phyloP scores from a whole-genome alignment of 306 rosid species.

The Fagus sylvatica region DNA sequence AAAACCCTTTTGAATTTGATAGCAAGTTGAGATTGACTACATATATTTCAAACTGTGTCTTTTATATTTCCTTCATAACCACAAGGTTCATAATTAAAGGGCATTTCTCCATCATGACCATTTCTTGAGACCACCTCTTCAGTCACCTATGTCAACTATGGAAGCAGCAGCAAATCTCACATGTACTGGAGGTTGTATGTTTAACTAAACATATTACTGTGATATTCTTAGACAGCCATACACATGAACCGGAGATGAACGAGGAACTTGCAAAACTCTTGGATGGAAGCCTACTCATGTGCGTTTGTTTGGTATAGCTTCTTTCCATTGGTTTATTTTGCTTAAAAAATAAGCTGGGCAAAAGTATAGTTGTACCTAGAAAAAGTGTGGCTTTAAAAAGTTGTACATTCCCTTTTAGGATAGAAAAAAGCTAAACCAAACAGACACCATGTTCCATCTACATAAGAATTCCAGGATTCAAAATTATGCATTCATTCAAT shows the following conservation, averaged over 20 bases:
- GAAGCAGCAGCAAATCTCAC: not conserved
- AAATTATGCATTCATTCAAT: not conserved
- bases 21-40: not conserved
- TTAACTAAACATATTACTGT: not conserved
- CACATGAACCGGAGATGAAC: not conserved
- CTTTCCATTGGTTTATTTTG: too few relatives aligned
- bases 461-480: not conserved
- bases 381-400: too few relatives aligned
- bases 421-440: too few relatives aligned
- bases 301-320: too few relatives aligned
- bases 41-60: not conserved
- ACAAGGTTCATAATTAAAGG: not conserved
- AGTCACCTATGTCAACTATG: not conserved
- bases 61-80: not conserved
- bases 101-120: not conserved
- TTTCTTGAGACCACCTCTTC: not conserved
- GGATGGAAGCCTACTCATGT: not conserved
- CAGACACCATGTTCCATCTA: not conserved
- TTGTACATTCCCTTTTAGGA: too few relatives aligned
- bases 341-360: too few relatives aligned
- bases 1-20: not conserved
- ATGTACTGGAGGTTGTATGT: not conserved
- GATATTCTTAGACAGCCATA: not conserved
- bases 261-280: not conserved
- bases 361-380: too few relatives aligned